Conservation (phyloP, 352 stramenopile genomes). For the Pythium chondricola region DNA sequence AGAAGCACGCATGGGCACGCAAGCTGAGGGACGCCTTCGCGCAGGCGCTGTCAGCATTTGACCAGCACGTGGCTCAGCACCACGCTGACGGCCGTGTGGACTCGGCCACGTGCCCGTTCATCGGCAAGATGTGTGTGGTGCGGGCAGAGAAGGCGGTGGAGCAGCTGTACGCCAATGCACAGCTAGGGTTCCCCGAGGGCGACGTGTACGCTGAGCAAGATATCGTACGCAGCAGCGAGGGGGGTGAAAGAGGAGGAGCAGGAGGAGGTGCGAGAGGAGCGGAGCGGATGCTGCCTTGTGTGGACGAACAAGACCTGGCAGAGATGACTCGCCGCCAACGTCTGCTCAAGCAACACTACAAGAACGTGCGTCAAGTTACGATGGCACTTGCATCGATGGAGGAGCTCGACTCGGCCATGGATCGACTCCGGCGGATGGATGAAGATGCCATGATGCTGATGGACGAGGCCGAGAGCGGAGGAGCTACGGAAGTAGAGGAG, state of each 20-base stretch:
- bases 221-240: constrained; percentile 68
- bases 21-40: constrained; percentile 70
- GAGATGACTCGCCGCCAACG: constrained; percentile 37
- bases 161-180: constrained; percentile 38
- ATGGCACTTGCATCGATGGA: constrained; percentile 54
- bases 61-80: constrained; percentile 13
- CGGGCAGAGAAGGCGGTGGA: constrained; percentile 30
- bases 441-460: background rate
- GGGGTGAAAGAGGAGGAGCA: constrained; percentile 52
- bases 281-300: too few relatives aligned
- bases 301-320: constrained; percentile 26
- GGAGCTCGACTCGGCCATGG: constrained; percentile 46
- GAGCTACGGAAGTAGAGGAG: background rate
- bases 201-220: constrained; percentile 41
- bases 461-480: background rate
- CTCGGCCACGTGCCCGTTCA: constrained; percentile 33
- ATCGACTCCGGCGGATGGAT: constrained; percentile 32
- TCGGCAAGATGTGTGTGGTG: constrained; percentile 48
- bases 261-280: constrained; percentile 55
- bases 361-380: constrained; percentile 38
- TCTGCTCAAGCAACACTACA: constrained; percentile 57
- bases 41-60: constrained; percentile 5
- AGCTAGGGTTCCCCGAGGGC: constrained; percentile 43
- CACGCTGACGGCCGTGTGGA: constrained; percentile 12
- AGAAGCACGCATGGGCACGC: constrained; percentile 77